phyloP scores from a whole-genome alignment of 371 early-diverging fungal species.

The Parasitella parasitica region DNA sequence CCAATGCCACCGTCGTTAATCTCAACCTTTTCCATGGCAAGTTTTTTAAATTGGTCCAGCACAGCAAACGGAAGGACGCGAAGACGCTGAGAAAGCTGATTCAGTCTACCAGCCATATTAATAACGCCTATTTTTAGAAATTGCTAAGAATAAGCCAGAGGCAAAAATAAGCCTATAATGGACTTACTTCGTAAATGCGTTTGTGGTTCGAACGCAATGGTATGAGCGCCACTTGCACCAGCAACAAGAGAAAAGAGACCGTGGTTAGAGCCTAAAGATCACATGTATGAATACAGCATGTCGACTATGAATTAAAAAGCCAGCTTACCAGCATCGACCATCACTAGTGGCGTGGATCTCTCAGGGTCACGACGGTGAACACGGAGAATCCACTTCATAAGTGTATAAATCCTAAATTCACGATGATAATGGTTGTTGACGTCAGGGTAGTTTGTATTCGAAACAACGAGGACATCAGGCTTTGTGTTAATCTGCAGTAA shows the following conservation, averaged over 20 bases:
- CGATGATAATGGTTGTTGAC: constrained; percentile 41
- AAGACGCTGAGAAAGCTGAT: constrained; percentile 36
- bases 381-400: constrained; percentile 53
- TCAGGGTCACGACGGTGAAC: constrained; percentile 43
- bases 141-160: not conserved
- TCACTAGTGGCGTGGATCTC: constrained; percentile 32
- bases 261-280: constrained; percentile 43
- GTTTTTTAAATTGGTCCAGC: constrained; percentile 36
- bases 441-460: constrained; percentile 31
- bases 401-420: constrained; percentile 42
- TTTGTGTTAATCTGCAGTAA: constrained; percentile 38
- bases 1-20: constrained; percentile 47
- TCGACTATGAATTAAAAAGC: not conserved
- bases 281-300: not conserved
- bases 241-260: constrained; percentile 52
- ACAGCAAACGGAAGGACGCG: constrained; percentile 50
- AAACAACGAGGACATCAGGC: constrained; percentile 45
- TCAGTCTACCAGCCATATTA: constrained; percentile 37
- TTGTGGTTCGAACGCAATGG: constrained; percentile 51
- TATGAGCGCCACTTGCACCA: constrained; percentile 45
- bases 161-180: no score
- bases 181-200: constrained; percentile 43
- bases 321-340: constrained; percentile 47
- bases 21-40: constrained; percentile 43
- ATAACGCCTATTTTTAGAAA: constrained; percentile 37